These are phyloP conservation scores for Syzygium syzygioides DNA, from an alignment of 441 rosid species.

Conservation along the genomic window DNA sequence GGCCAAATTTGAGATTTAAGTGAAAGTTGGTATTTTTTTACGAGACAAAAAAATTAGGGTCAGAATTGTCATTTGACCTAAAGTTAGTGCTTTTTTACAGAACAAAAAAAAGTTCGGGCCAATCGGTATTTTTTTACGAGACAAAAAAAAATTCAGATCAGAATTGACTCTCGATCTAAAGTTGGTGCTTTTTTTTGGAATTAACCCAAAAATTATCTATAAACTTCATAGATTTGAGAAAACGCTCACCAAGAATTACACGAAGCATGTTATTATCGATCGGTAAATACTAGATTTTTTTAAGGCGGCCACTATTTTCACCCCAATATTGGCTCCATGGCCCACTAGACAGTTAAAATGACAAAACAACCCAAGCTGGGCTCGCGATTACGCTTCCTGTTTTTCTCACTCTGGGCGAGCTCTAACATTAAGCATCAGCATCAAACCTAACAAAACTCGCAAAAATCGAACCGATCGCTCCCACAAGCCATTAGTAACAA, in stretches of 20 bases:
- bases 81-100: too few species aligned
- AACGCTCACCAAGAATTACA: fast-evolving
- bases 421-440: neutral
- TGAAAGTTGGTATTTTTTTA: too few species aligned
- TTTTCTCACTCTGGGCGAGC: neutral
- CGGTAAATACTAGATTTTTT: neutral
- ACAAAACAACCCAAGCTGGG: neutral
- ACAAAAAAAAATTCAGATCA: too few species aligned
- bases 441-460: neutral
- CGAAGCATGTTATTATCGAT: neutral
- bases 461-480: neutral
- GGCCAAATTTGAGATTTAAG: too few species aligned
- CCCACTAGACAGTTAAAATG: neutral
- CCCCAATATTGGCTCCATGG: fast-evolving
- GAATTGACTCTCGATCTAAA: too few species aligned
- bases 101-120: too few species aligned
- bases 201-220: neutral
- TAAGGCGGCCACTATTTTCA: fast-evolving
- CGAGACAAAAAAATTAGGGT: too few species aligned
- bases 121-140: too few species aligned
- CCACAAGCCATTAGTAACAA: neutral
- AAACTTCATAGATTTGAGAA: fast-evolving
- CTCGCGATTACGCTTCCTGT: neutral
- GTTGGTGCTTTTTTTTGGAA: too few species aligned
- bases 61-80: too few species aligned